phyloP scores from a whole-genome alignment of 345 rosid genomes.

The Melaleuca quinquenervia region DNA sequence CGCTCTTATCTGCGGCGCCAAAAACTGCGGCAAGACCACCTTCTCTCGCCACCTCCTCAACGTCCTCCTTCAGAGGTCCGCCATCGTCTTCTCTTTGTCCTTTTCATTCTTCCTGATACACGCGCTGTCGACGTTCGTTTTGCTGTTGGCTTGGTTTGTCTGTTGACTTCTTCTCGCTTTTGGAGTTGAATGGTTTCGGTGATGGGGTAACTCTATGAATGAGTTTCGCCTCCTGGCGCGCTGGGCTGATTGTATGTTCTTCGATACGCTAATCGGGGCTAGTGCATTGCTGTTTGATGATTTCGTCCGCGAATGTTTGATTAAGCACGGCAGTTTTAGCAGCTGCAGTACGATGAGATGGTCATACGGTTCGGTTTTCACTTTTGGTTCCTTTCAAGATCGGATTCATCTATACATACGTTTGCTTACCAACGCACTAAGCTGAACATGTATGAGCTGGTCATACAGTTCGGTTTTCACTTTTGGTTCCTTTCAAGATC shows the following conservation, averaged over 20 bases:
- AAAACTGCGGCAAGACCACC: constrained; percentile 76
- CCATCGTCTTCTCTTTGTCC: neutral
- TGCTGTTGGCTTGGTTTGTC: neutral
- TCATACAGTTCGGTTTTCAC: neutral
- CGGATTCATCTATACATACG: neutral
- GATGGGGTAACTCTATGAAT: neutral
- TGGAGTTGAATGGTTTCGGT: neutral
- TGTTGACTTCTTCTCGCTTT: neutral
- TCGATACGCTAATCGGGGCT: neutral
- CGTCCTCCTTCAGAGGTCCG: constrained; percentile 57
- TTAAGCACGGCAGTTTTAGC: neutral
- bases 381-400: neutral
- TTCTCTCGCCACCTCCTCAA: constrained; percentile 80
- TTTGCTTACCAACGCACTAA: neutral
- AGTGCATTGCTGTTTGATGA: neutral
- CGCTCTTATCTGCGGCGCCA: constrained; percentile 66
- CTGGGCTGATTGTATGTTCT: neutral
- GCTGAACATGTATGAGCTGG: neutral
- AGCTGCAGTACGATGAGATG: neutral
- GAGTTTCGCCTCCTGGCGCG: neutral
- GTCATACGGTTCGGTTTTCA: neutral
- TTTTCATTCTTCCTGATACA: neutral
- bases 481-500: neutral
- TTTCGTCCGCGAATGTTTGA: neutral
- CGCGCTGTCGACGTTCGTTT: neutral